Evolutionary conservation across 108 stramenopile species (phyloP).

Genomic region (Conticribra guillardii): DNA sequence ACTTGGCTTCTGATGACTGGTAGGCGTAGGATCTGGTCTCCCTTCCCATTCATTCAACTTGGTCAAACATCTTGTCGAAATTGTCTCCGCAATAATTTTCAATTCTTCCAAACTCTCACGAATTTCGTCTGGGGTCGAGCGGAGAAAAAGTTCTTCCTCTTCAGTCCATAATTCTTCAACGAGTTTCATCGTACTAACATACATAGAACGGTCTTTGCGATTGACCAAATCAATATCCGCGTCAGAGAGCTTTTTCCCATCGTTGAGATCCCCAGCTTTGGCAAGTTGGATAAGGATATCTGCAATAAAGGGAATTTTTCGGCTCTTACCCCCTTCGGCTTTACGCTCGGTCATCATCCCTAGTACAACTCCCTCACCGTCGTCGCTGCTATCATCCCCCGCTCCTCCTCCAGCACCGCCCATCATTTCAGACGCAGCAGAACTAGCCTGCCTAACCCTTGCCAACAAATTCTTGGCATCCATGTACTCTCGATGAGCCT

Average conservation of each 20-base stretch:
- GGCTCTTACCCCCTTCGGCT: slow-evolving; percentile 2
- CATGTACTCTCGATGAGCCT: slow-evolving; percentile 31
- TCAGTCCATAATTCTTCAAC: slow-evolving; percentile 47
- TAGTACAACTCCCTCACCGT: slow-evolving; percentile 13
- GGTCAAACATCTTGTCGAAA: slow-evolving; percentile 30
- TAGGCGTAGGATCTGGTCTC: slow-evolving; percentile 31
- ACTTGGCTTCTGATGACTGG: slow-evolving; percentile 36
- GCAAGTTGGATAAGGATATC: slow-evolving; percentile 28
- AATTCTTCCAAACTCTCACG: slow-evolving; percentile 34
- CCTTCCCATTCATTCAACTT: slow-evolving; percentile 48
- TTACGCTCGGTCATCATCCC: slow-evolving; percentile 1
- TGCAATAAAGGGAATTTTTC: slow-evolving; percentile 24
- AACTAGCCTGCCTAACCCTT: slow-evolving; percentile 13
- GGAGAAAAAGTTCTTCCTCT: slow-evolving; percentile 42
- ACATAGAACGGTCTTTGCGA: slow-evolving; percentile 18
- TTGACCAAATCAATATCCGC: slow-evolving; percentile 9
- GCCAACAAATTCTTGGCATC: slow-evolving; percentile 35
- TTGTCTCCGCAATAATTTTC: slow-evolving; percentile 36
- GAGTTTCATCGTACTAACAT: slow-evolving; percentile 28
- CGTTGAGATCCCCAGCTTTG: slow-evolving; percentile 19
- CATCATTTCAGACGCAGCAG: no score
- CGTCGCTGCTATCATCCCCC: slow-evolving; percentile 15
- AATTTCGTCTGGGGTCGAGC: slow-evolving; percentile 35
- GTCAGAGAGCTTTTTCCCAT: slow-evolving; percentile 18
- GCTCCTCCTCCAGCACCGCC: not conserved